Percentiles rank a stretch among this genome's conserved stretches.
Evolutionary conservation across 305 asterid genomes (phyloP).

Genomic region (Fraxinus sp.): DNA sequence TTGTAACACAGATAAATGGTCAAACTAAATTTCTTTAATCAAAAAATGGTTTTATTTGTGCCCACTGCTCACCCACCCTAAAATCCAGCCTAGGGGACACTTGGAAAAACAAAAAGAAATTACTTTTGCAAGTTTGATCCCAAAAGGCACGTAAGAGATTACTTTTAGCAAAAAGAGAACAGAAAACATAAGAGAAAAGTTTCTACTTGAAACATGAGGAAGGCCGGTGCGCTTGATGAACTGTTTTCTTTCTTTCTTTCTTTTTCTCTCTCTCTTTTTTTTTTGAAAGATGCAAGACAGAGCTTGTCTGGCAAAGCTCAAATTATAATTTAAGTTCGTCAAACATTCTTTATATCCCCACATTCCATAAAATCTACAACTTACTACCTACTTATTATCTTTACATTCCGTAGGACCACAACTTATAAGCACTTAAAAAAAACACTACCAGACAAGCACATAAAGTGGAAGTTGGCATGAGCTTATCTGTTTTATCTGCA

Average conservation of each 20-base stretch:
- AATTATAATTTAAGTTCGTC: background rate
- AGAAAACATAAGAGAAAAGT: background rate
- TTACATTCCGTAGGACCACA: background rate
- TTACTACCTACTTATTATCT: background rate
- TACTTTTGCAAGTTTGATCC: background rate
- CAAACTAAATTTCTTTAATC: background rate
- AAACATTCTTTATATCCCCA: background rate
- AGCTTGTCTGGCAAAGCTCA: background rate
- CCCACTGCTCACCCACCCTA: background rate
- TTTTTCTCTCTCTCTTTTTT: no score
- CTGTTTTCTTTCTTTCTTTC: background rate
- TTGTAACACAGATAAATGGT: background rate
- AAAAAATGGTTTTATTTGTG: conserved; percentile 6
- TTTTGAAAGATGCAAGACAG: background rate
- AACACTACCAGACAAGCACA: background rate
- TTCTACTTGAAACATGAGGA: background rate
- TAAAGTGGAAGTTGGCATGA: background rate
- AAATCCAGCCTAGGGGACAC: background rate
- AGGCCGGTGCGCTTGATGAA: background rate
- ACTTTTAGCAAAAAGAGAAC: background rate
- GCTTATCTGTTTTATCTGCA: background rate
- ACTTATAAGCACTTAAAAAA: background rate
- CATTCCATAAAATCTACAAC: background rate
- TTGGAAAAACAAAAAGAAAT: background rate
- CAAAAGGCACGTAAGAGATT: background rate